phyloP scores from a whole-genome alignment of 768 basidiomycete genomes.

The Tricholoma matsutake region DNA sequence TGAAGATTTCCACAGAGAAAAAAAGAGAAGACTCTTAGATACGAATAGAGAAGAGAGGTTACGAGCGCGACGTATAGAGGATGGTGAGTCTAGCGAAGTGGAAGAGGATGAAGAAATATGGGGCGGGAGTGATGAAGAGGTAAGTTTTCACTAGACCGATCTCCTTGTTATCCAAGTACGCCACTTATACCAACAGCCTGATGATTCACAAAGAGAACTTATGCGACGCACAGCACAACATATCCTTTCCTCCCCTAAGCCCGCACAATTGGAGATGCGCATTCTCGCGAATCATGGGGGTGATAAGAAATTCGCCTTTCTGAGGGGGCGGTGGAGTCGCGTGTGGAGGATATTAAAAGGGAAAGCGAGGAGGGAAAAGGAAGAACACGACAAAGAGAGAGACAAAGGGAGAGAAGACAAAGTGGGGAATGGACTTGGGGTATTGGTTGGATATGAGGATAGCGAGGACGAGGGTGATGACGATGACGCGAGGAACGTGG shows the following conservation, averaged over 20 bases:
- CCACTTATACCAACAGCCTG: conserved; percentile 42
- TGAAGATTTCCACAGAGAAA: conserved; percentile 63
- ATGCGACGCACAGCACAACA: conserved; percentile 77
- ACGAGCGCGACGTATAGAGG: conserved; percentile 47
- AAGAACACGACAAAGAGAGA: conserved; percentile 22
- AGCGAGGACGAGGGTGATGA: conserved; percentile 41
- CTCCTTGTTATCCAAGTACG: not conserved
- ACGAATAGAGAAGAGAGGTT: conserved; percentile 63
- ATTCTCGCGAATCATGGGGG: conserved; percentile 83
- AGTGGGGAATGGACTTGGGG: conserved; percentile 37
- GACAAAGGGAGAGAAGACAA: conserved; percentile 23
- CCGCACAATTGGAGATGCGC: conserved; percentile 81
- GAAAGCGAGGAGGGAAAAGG: conserved; percentile 35
- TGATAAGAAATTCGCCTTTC: conserved; percentile 77
- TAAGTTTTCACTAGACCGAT: conserved; percentile 18
- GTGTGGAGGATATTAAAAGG: conserved; percentile 61
- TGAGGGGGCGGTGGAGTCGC: conserved; percentile 70
- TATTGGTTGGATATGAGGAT: conserved; percentile 57
- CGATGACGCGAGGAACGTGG: not conserved
- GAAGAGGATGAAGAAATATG: conserved; percentile 38
- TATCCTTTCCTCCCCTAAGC: conserved; percentile 67
- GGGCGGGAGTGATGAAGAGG: conserved; percentile 75
- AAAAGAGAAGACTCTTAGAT: conserved; percentile 62
- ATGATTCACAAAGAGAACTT: conserved; percentile 54
- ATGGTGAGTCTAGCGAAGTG: conserved; percentile 29